Base-by-base conservation (phyloP, 371 early-diverging fungal species). In the Gilbertella persicaria region DNA sequence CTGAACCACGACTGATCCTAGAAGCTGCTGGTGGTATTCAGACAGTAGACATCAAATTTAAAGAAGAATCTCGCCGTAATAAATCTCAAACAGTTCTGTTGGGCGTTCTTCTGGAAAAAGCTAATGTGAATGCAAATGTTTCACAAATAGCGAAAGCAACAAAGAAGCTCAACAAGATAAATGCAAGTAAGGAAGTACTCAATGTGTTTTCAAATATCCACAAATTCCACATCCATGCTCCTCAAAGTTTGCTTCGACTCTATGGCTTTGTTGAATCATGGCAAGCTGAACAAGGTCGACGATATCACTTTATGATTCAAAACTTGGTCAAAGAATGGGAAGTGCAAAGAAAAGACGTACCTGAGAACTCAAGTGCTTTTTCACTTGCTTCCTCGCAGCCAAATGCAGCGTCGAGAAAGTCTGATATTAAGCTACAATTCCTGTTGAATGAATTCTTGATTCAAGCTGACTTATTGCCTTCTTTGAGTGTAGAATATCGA, bases 191-290 rank as follows among this genome's bases (percentile, higher is more conserved):
- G 9, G 66, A 83, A 20, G 67, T 83, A 0, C 56, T 87, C 29
- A 83, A 81, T 33, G 49, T 84, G 2, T 71, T 87, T 51, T 79
- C 82, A 25, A 77, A 69, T 10, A 69, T 91, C 21, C 78, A 82
- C 49, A 66, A 65, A 9, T 67, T 88, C 21, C 64, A 71, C n/a
- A 55, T 91, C 16, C 72, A 73, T 20, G 68, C 87, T 0, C 93
- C 92, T 2, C 81, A 88, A 45, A 90, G 89, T 50, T 58, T 92
- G 6, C 56, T 93, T n/a, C 84, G 85, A 35, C 64, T 93, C 2
- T 90, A 92, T 50, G 69, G 83, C 0, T 92, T 93, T 62, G 66
- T 92, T 16, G 91, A 89, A 52, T 87, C 87, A 38, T 91, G 91
- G 90, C 74, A 85, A 9, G 80, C 86, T n/a, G 90, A 90, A 44